These are phyloP conservation scores for Blastobotrys malaysiensis DNA, from an alignment of 1,139 yeast species.

Conservation along the genomic window DNA sequence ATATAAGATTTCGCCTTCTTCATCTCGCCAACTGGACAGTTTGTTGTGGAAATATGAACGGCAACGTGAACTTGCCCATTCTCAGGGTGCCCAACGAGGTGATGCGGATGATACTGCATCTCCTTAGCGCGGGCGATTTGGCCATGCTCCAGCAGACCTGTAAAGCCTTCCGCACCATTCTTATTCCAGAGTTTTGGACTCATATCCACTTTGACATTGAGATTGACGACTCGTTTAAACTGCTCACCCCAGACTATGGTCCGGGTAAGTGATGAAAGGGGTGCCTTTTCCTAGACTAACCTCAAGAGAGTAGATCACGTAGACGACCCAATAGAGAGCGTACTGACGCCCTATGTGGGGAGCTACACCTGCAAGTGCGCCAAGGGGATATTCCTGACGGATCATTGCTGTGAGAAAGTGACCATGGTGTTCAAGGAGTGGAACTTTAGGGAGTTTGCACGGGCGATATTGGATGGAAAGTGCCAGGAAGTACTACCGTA, in stretches of 20 bases:
- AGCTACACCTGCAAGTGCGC: not conserved
- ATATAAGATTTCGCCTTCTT: not conserved
- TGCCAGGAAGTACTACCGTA: not conserved
- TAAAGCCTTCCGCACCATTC: not conserved
- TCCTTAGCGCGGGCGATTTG: not conserved
- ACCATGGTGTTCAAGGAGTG: not conserved
- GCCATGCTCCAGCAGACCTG: not conserved
- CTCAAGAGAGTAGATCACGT: not conserved
- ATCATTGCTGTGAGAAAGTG: not conserved
- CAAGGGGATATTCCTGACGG: not conserved
- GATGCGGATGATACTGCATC: not conserved
- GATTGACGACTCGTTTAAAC: not conserved
- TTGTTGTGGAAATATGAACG: not conserved
- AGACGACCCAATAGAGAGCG: not conserved
- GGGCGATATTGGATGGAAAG: not conserved
- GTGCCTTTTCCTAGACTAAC: no score
- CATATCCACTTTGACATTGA: not conserved
- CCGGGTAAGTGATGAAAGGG: not conserved
- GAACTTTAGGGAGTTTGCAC: not conserved
- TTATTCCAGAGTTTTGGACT: not conserved
- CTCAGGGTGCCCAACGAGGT: not conserved
- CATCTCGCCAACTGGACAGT: not conserved
- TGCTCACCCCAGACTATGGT: not conserved
- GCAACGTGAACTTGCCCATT: not conserved
- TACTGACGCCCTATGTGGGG: not conserved